Conservation (phyloP, 1,284 basidiomycete species). For the Papiliotrema laurentii region DNA sequence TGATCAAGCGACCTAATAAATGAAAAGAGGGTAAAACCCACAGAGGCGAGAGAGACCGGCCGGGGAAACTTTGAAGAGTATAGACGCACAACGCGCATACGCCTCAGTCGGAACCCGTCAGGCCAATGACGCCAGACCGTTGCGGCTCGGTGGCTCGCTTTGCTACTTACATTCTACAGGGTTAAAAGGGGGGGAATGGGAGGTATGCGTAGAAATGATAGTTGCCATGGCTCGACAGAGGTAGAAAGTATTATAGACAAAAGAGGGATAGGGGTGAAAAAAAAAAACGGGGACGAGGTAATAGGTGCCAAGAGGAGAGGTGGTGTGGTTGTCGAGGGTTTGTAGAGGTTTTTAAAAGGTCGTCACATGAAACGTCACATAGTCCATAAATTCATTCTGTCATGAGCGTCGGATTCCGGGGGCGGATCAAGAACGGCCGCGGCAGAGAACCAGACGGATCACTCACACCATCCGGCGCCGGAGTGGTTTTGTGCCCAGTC, state of each 20-base stretch:
- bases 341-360: not conserved
- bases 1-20: too few relatives aligned
- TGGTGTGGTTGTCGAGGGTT: not conserved
- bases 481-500: constrained; percentile 50
- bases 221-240: not conserved
- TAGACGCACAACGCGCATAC: too few relatives aligned
- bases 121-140: too few relatives aligned
- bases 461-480: constrained; percentile 5
- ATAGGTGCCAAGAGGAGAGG: not conserved
- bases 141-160: too few relatives aligned
- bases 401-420: not conserved
- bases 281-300: not conserved
- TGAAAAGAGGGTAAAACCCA: too few relatives aligned
- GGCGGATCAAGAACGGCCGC: too few relatives aligned
- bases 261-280: not conserved
- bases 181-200: too few relatives aligned
- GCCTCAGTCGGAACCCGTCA: too few relatives aligned
- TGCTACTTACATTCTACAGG: too few relatives aligned
- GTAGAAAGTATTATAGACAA: not conserved
- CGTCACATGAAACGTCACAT: not conserved
- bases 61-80: too few relatives aligned
- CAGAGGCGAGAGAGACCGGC: too few relatives aligned
- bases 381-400: not conserved
- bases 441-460: too few relatives aligned
- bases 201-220: not conserved